Base-by-base conservation (phyloP, 306 rosid genomes). In the Rosa lucieae region DNA sequence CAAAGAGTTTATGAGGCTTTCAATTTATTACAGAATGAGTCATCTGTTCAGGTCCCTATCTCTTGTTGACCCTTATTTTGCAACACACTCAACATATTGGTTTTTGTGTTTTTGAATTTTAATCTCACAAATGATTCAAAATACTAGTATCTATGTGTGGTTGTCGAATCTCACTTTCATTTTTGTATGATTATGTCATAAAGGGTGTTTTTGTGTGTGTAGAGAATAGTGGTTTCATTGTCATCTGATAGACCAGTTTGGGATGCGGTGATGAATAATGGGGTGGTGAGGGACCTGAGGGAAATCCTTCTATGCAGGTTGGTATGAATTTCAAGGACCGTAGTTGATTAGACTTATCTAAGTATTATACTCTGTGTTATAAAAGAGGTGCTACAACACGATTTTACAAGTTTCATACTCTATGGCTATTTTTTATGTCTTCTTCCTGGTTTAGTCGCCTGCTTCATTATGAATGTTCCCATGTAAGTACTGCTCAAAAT, bases 181-280 rank as follows among this genome's bases (percentile, higher is more conserved):
- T 14, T 21, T 58, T 3, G 63, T n/a, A 7, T 56, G n/a, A 56
- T 56, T 21, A n/a, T 52, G 42, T 77, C 26, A 42, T 18, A 13
- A 23, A 2, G 43, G 40, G 48, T 17, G 6, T 21, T 74, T 55
- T 58, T 17, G 26, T 82, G 29, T 82, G 47, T 78, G 73, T 77
- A 93, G 98, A 93, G 76, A 84, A 91, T 91, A 88, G 97, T 93
- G 73, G 78, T 85, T 68, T 86, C 98, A 29, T 67, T 93, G 39
- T 91, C 98, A 32, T 79, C 92, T 2, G 98, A 93, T 82, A 84
- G 52, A 81, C 83, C 88, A 20, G 90, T 91, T 80, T 93, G 97
- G 98, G 90, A 93, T 42, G 97, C 97, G 26, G 26, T 23, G 26
- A 23, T 23, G 26, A 23, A 23, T 23, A 23, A 23, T 23, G 26